Conservation (phyloP, 176 grass and related monocot genomes). For the Elaeis guineensis region DNA sequence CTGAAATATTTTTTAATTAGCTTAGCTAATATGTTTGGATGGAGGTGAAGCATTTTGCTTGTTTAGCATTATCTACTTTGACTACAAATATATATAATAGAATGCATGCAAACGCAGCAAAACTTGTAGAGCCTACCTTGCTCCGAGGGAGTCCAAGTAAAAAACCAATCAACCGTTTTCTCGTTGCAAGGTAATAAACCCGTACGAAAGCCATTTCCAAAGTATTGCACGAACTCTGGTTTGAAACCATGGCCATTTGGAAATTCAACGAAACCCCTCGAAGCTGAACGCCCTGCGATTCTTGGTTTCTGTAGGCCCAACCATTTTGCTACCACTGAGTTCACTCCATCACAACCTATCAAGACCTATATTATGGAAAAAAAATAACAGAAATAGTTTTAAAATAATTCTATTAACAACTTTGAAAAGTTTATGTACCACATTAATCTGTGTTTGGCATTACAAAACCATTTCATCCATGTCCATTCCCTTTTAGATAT, state of each 20-base stretch:
- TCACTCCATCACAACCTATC: constrained; percentile 61
- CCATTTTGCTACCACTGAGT: constrained; percentile 63
- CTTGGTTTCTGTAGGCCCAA: constrained; percentile 37
- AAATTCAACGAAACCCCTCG: constrained; percentile 42
- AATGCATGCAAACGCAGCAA: background rate
- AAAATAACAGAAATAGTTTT: too few species aligned
- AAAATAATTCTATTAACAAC: too few species aligned
- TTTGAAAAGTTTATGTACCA: background rate
- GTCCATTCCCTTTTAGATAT: constrained; percentile 1
- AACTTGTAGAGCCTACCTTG: background rate
- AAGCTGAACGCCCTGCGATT: constrained; percentile 30
- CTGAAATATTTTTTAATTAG: too few species aligned
- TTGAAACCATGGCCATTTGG: constrained; percentile 42
- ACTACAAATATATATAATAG: too few species aligned
- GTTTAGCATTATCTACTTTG: too few species aligned
- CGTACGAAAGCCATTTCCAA: constrained; percentile 30
- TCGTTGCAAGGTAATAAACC: constrained; percentile 45
- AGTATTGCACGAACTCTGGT: constrained; percentile 33
- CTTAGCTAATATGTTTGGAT: too few species aligned
- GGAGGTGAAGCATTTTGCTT: too few species aligned
- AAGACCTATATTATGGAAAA: constrained; percentile 25
- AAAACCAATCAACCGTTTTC: constrained; percentile 67
- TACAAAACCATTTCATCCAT: background rate
- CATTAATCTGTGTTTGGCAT: too few species aligned
- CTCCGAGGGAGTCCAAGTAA: constrained; percentile 41